Evolutionary conservation across 805 yeast species (phyloP).

Genomic region (Saturnispora quitensis): DNA sequence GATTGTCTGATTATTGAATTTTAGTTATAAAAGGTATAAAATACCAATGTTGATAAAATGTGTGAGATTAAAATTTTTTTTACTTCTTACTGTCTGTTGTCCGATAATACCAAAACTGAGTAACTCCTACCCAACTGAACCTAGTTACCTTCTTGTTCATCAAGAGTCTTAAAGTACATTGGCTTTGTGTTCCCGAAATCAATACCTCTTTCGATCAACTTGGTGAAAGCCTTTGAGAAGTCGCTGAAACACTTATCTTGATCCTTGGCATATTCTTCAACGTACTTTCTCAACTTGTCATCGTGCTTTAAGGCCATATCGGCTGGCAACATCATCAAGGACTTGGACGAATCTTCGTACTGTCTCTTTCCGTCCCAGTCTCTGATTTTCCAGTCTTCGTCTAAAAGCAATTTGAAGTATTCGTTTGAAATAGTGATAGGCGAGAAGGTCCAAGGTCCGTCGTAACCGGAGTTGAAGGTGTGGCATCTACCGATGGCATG

Average conservation of each 20-base stretch:
- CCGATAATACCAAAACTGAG: neutral
- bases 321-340: conserved; percentile 51
- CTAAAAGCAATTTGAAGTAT: conserved; percentile 46
- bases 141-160: conserved; percentile 43
- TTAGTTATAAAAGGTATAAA: neutral
- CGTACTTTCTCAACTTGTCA: conserved; percentile 35
- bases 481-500: conserved; percentile 44
- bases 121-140: neutral
- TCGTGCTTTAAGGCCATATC: conserved; percentile 46
- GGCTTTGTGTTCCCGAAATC: conserved; percentile 36
- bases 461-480: conserved; percentile 58
- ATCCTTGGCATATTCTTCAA: conserved; percentile 41
- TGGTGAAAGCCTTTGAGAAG: conserved; percentile 37
- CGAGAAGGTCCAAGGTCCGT: conserved; percentile 85
- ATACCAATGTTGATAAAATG: conserved; percentile 1
- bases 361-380: conserved; percentile 56
- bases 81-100: neutral
- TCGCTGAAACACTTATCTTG: conserved; percentile 41
- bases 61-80: neutral
- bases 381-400: conserved; percentile 50
- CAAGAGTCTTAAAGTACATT: conserved; percentile 55
- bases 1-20: neutral
- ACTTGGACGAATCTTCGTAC: conserved; percentile 51
- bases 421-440: conserved; percentile 71
- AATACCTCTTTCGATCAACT: conserved; percentile 64